A percentile compares a stretch with the other conserved stretches of the same genome.
phyloP scores from a whole-genome alignment of 2,329 filamentous ascomycete species.

The Aspergillus sp. region DNA sequence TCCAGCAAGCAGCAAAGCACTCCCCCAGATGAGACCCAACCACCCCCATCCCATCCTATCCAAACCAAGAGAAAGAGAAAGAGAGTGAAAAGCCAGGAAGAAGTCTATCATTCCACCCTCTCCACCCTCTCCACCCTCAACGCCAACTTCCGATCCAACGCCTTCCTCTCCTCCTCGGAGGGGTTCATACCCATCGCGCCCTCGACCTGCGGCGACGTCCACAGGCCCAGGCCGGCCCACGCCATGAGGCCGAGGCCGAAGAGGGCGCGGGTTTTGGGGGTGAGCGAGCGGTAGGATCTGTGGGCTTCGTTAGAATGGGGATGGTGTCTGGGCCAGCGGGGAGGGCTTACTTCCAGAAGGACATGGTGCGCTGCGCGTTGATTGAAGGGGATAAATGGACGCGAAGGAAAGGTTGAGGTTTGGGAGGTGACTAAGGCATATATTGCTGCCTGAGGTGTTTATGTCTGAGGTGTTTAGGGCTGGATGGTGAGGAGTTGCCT shows the following conservation, averaged over 20 bases:
- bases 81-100: too few relatives aligned
- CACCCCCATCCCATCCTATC: too few relatives aligned
- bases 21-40: too few relatives aligned
- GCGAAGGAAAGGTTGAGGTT: too few relatives aligned
- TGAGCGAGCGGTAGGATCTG: slow-evolving; percentile 62
- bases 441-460: background rate
- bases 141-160: slow-evolving; percentile 42
- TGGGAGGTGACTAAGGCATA: background rate
- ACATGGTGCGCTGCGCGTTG: too few relatives aligned
- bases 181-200: slow-evolving; percentile 63
- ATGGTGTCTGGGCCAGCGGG: background rate
- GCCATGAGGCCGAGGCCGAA: slow-evolving; percentile 66
- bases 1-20: too few relatives aligned
- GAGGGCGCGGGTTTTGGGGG: slow-evolving; percentile 58
- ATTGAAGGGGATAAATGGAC: slow-evolving; percentile 1
- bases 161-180: slow-evolving; percentile 62
- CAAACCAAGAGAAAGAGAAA: too few relatives aligned
- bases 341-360: slow-evolving; percentile 30
- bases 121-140: slow-evolving; percentile 26
- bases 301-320: background rate
- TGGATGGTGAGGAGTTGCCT: background rate
- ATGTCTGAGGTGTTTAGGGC: too few relatives aligned
- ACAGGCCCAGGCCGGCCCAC: slow-evolving; percentile 67
- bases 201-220: slow-evolving; percentile 63
- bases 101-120: slow-evolving; percentile 14